Conservation (phyloP, 1,284 basidiomycete species). For the Kwoniella shivajii region DNA sequence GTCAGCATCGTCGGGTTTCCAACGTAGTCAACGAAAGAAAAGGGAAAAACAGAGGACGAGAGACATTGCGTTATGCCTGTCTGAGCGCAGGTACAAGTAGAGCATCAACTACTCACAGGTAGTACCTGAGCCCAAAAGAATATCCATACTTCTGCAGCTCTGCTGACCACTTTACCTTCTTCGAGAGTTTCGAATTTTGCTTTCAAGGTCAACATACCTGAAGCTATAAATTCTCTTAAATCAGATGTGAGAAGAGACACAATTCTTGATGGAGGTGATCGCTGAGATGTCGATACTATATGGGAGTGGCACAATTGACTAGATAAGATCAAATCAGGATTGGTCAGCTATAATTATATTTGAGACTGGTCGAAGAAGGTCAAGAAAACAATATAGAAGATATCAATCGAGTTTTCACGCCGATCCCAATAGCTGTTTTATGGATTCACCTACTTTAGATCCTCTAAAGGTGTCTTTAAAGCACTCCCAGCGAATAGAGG, state of each 20-base stretch:
- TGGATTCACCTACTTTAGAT: constrained; percentile 66
- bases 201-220: constrained; percentile 89
- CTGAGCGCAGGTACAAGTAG: too few species aligned
- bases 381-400: too few species aligned
- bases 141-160: constrained; percentile 85
- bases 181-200: constrained; percentile 71
- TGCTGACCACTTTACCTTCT: constrained; percentile 65
- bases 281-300: constrained; percentile 44
- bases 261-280: constrained; percentile 50
- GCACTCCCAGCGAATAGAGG: constrained; percentile 91
- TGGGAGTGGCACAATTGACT: constrained; percentile 47
- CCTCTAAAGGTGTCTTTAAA: constrained; percentile 85
- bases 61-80: background rate
- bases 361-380: background rate
- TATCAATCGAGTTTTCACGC: too few species aligned
- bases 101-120: constrained; percentile 56
- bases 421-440: background rate
- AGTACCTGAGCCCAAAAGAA: constrained; percentile 94
- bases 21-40: too few species aligned
- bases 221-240: constrained; percentile 75
- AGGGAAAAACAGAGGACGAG: too few species aligned
- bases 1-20: background rate
- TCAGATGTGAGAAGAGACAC: constrained; percentile 69
- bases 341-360: too few species aligned
- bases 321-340: background rate